Evolutionary conservation across 164 flowering plant genomes (phyloP), one percentile per base, ranked within the genome.

Genomic region (Stephania japonica): DNA sequence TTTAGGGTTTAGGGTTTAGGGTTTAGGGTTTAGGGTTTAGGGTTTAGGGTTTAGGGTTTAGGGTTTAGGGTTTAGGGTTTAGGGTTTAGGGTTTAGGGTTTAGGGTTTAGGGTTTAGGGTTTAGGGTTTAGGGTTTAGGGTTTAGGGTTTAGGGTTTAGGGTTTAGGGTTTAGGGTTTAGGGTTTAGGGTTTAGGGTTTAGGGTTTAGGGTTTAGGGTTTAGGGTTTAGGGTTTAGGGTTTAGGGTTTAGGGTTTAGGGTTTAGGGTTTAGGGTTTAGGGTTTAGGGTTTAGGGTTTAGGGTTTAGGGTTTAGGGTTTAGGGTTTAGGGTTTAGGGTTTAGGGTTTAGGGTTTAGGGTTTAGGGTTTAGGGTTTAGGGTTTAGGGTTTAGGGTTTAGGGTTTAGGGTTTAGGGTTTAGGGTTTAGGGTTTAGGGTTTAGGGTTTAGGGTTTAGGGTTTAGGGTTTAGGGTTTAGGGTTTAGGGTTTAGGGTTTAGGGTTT

Each of bases 211-310:
- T 25, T 43, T 69, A 9, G 32, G 59, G 71, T 25, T 43, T 43
- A 18, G 19, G 59, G 71, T 16, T 43, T 69, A 18, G 6, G 59
- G 71, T 27, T 43, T 69, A 21, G 9, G 59, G 71, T 27, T 42
- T 69, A n/a, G 23, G 71, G 71, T 56, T 68, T 73, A 69, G 42
- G 71, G 79, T 69, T 72, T 73, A 69, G 43, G 77, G 77, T 70
- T 64, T n/a, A 43, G 77, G 73, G 71, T 74, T 62, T 75, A 63
- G 69, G 73, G 61, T 70, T 70, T 25, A 26, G 62, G 72, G 72
- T 53, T 74, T 68, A 61, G 76, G 76, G 76, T 53, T 68, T 49
- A 8, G 21, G 76, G 70, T 49, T 43, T n/a, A n/a, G n/a, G 76
- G 42, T 75, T 27, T 43, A 42, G 47, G 63, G 68, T 70, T 63